A percentile compares a stretch with the other conserved stretches of the same genome.
Conservation (phyloP, 192 early-diverging fungal species). For the Chytriomyces hyalinus region DNA sequence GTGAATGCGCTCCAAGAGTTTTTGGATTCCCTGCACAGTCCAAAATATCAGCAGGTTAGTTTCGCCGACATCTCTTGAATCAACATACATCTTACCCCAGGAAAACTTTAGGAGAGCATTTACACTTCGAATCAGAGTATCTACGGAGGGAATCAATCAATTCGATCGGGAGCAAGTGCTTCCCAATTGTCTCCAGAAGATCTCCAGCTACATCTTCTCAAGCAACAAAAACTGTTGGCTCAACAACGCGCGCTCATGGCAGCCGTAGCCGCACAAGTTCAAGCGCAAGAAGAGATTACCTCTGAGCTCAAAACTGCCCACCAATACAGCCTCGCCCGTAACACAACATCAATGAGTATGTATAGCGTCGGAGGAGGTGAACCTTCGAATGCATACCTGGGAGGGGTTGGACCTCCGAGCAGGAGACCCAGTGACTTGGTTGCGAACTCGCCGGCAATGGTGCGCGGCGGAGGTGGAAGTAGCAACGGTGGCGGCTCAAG, state of each 20-base stretch:
- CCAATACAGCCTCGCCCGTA: neutral
- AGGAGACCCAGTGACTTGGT: neutral
- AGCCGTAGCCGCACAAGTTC: conserved; percentile 25
- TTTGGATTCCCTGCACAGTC: conserved; percentile 1
- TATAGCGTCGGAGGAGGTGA: neutral
- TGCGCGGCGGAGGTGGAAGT: neutral
- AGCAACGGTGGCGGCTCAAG: neutral
- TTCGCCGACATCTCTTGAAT: neutral
- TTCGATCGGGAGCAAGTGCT: neutral
- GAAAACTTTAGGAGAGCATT: neutral
- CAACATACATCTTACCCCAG: neutral
- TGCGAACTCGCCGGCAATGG: neutral
- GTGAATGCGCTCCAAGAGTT: conserved; percentile 19
- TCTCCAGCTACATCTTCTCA: conserved; percentile 8
- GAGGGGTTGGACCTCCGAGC: neutral
- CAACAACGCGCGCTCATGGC: conserved; percentile 31
- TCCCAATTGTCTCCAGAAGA: conserved; percentile 19
- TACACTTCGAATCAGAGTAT: neutral
- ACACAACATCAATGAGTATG: neutral
- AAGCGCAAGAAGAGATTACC: conserved; percentile 30
- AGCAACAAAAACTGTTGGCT: conserved; percentile 20
- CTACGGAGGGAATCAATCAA: neutral
- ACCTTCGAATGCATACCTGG: neutral
- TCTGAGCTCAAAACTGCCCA: conserved; percentile 18
- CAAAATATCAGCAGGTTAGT: neutral